These are phyloP conservation scores for Paratrypanosoma confusum DNA, from an alignment of 208 protist species.

Conservation along the genomic window DNA sequence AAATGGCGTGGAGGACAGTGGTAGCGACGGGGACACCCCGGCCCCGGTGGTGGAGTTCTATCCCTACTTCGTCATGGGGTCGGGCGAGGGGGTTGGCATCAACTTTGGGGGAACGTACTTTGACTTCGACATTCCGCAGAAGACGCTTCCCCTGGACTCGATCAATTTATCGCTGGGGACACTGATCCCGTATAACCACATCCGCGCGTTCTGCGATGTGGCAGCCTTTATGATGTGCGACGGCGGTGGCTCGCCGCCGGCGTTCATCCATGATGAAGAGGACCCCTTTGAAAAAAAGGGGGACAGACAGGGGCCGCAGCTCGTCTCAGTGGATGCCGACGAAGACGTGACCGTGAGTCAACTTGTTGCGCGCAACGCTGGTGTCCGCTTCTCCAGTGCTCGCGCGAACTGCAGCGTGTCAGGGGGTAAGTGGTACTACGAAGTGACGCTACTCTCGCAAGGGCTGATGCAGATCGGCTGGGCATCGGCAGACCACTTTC, in stretches of 20 bases:
- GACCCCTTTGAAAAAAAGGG: conserved; percentile 71
- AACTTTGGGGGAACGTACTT: conserved; percentile 85
- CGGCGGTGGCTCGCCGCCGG: conserved; percentile 46
- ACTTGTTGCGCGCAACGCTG: conserved; percentile 65
- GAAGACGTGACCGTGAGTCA: conserved; percentile 60
- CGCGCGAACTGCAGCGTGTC: conserved; percentile 64
- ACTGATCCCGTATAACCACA: conserved; percentile 78
- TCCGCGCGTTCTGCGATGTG: conserved; percentile 81
- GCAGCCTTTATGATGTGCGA: conserved; percentile 53
- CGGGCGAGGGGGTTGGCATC: conserved; percentile 48
- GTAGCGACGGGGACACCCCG: not conserved
- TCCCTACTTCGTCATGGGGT: conserved; percentile 60
- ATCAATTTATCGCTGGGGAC: conserved; percentile 58
- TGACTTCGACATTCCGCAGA: conserved; percentile 60
- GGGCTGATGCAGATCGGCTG: conserved; percentile 89
- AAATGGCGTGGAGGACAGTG: not conserved
- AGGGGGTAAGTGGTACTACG: conserved; percentile 84
- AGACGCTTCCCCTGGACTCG: conserved; percentile 75
- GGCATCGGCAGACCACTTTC: conserved; percentile 22
- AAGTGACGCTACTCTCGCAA: conserved; percentile 79
- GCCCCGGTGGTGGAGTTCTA: conserved; percentile 29
- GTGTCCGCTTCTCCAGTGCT: conserved; percentile 58
- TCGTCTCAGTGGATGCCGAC: conserved; percentile 67
- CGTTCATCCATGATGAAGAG: conserved; percentile 78
- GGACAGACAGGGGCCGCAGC: conserved; percentile 66